Percentiles rank a stretch among this genome's conserved stretches.
Evolutionary conservation across 129 eudicot species (phyloP).

Genomic region (Silybum marianum): DNA sequence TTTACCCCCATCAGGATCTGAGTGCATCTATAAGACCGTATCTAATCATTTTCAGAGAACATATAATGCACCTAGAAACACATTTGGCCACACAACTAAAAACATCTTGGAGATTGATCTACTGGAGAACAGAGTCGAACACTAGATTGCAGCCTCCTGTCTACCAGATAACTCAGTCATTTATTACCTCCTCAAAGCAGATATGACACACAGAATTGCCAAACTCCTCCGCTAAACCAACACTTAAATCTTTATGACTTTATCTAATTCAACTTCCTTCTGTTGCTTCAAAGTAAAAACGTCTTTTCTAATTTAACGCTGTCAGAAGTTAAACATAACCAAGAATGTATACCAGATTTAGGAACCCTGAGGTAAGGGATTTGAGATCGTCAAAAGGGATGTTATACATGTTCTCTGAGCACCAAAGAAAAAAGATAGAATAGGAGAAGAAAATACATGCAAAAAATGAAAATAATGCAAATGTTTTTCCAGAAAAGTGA

Average conservation of each 20-base stretch:
- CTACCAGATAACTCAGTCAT: neutral
- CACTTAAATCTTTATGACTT: neutral
- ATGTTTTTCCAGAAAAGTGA: conserved; percentile 4
- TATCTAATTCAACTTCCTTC: neutral
- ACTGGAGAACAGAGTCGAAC: neutral
- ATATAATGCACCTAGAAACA: neutral
- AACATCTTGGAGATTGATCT: neutral
- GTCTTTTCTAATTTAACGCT: neutral
- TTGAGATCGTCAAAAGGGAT: neutral
- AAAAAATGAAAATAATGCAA: conserved; percentile 3
- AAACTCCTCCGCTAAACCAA: neutral
- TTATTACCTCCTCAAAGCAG: conserved; percentile 1
- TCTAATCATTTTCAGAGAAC: neutral
- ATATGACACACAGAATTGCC: neutral
- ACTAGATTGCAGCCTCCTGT: conserved; percentile 1
- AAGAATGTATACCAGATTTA: neutral
- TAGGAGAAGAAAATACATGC: neutral
- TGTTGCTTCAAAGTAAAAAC: conserved; percentile 5
- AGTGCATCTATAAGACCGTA: neutral
- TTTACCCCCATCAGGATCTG: conserved; percentile 1
- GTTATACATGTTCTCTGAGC: conserved; percentile 13
- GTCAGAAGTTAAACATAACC: neutral
- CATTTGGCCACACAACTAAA: neutral
- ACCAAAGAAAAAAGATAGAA: neutral
- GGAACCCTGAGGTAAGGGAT: neutral